Evolutionary conservation across 805 yeast genomes (phyloP).

Genomic region (Yamadazyma tumulicola): DNA sequence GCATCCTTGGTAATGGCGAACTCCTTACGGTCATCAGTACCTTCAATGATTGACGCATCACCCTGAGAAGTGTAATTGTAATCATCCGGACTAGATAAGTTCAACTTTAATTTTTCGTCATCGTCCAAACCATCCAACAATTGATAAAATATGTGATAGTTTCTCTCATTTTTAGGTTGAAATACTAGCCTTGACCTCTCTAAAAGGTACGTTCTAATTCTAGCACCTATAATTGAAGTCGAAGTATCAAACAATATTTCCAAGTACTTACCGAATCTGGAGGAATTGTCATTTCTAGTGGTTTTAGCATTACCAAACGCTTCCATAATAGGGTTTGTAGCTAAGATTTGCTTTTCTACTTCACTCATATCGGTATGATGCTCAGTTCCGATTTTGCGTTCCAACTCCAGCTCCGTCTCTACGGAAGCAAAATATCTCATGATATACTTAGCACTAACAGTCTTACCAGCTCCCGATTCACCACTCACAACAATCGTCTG

Average conservation of each 20-base stretch:
- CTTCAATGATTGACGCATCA: constrained; percentile 64
- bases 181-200: constrained; percentile 93
- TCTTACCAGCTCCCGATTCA: constrained; percentile 98
- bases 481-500: constrained; percentile 97
- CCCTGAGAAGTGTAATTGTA: constrained; percentile 88
- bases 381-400: constrained; percentile 24
- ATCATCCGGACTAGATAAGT: constrained; percentile 62
- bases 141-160: constrained; percentile 94
- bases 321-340: constrained; percentile 96
- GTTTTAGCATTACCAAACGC: constrained; percentile 99
- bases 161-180: constrained; percentile 88
- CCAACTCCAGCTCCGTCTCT: constrained; percentile 43
- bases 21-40: constrained; percentile 81
- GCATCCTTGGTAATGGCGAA: constrained; percentile 76
- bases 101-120: constrained; percentile 53
- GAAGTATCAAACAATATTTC: constrained; percentile 80
- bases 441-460: constrained; percentile 93
- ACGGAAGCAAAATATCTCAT: constrained; percentile 98
- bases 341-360: constrained; percentile 90
- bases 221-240: constrained; percentile 86
- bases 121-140: constrained; percentile 67
- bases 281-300: constrained; percentile 94
- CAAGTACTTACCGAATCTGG: constrained; percentile 94
- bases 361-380: constrained; percentile 69
- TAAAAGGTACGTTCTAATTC: constrained; percentile 85